These are phyloP conservation scores for Xylaria curta DNA, from an alignment of 495 filamentous ascomycete species.

Conservation along the genomic window DNA sequence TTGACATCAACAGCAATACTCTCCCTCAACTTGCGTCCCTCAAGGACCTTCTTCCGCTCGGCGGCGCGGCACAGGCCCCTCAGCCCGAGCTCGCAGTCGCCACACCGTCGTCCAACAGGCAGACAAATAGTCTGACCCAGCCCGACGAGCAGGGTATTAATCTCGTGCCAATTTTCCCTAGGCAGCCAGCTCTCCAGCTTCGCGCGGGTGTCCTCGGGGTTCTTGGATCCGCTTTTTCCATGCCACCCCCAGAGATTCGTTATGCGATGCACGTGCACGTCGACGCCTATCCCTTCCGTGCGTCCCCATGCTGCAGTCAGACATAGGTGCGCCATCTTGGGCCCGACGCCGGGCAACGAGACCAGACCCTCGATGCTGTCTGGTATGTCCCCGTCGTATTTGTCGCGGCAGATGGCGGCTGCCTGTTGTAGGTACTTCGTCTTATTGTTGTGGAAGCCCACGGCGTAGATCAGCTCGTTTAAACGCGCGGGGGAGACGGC, in stretches of 20 bases:
- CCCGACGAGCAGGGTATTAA: constrained; percentile 90
- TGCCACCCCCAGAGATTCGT: constrained; percentile 97
- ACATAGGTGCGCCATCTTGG: constrained; percentile 97
- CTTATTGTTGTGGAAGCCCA: constrained; percentile 97
- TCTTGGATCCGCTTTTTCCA: constrained; percentile 63
- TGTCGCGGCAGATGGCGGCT: constrained; percentile 73
- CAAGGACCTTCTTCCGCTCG: constrained; percentile 59
- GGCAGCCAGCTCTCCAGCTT: constrained; percentile 86
- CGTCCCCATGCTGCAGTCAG: constrained; percentile 70
- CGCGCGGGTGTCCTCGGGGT: constrained; percentile 82
- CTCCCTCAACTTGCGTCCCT: constrained; percentile 47
- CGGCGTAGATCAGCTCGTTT: constrained; percentile 79
- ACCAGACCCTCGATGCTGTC: constrained; percentile 77
- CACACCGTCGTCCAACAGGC: constrained; percentile 79
- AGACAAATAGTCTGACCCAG: constrained; percentile 87
- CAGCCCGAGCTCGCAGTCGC: constrained; percentile 78
- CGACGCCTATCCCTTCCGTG: constrained; percentile 68
- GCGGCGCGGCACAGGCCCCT: constrained; percentile 79
- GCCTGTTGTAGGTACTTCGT: constrained; percentile 84
- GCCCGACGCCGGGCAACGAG: constrained; percentile 87
- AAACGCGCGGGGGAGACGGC: constrained; percentile 70
- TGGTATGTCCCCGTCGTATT: constrained; percentile 80
- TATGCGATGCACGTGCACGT: constrained; percentile 82
- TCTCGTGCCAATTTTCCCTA: constrained; percentile 88
- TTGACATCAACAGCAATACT: constrained; percentile 34